These are phyloP conservation scores for Blastomyces parvus DNA, from an alignment of 2,329 filamentous ascomycete genomes.

Conservation along the genomic window DNA sequence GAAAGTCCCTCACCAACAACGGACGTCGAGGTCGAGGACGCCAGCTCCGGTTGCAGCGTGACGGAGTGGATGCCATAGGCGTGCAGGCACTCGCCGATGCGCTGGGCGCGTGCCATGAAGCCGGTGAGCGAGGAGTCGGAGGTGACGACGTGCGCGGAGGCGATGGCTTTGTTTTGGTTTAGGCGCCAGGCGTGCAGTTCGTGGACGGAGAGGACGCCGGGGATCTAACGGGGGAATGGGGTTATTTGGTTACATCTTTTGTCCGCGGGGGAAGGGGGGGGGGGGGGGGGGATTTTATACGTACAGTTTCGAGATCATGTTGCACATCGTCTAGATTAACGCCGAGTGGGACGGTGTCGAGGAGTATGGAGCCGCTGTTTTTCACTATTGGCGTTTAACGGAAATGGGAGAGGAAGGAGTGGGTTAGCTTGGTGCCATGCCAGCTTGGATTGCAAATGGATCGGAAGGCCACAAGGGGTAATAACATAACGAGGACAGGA, in stretches of 20 bases:
- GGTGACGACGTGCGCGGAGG: slow-evolving; percentile 59
- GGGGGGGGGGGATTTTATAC: slow-evolving; percentile 1
- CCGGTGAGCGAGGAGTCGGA: slow-evolving; percentile 46
- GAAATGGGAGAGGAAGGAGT: background rate
- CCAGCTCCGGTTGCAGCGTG: slow-evolving; percentile 59
- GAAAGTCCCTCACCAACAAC: slow-evolving; percentile 4
- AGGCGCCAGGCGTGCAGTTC: slow-evolving; percentile 67
- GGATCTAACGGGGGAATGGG: slow-evolving; percentile 40
- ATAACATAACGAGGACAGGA: background rate
- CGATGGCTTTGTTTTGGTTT: slow-evolving; percentile 59
- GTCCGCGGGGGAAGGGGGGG: no score
- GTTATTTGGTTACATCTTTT: no score
- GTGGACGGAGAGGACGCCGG: slow-evolving; percentile 57
- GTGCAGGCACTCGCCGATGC: slow-evolving; percentile 59
- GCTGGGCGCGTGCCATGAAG: slow-evolving; percentile 53
- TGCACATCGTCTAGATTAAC: slow-evolving; percentile 55
- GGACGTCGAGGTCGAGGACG: slow-evolving; percentile 11
- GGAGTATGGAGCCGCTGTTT: slow-evolving; percentile 49
- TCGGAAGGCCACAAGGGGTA: background rate
- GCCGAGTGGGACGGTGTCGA: slow-evolving; percentile 55
- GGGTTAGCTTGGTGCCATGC: background rate
- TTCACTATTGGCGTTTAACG: slow-evolving; percentile 1
- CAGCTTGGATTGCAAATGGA: background rate
- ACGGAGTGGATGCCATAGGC: slow-evolving; percentile 63
- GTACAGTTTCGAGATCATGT: slow-evolving; percentile 57